These are phyloP conservation scores for Alternaria alternata DNA, from an alignment of 2,329 filamentous ascomycete genomes.

Conservation along the genomic window DNA sequence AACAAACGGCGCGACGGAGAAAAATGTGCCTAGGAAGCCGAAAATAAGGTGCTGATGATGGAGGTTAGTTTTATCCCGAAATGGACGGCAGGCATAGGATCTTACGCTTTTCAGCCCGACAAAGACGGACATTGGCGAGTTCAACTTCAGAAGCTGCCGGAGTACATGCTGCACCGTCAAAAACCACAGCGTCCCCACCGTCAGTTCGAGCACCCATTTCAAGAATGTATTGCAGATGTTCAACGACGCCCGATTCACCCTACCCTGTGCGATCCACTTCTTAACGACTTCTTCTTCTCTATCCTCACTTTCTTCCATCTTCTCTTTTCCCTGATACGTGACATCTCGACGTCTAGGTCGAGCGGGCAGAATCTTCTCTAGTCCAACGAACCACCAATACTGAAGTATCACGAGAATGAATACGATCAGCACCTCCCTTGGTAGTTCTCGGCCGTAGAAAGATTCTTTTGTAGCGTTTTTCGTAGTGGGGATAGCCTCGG, in stretches of 20 bases:
- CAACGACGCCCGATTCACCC: conserved; percentile 22
- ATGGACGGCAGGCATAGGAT: neutral
- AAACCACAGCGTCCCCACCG: conserved; percentile 13
- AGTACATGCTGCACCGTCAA: conserved; percentile 7
- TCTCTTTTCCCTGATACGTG: conserved; percentile 1
- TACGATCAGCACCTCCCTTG: conserved; percentile 5
- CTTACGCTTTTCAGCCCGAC: conserved; percentile 10
- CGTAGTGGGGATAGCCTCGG: neutral
- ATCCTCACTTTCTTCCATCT: conserved; percentile 17
- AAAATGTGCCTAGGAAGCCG: conserved; percentile 2
- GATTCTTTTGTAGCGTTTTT: neutral
- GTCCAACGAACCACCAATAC: conserved; percentile 24
- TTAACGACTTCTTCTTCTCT: conserved; percentile 28
- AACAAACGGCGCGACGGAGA: conserved; percentile 10
- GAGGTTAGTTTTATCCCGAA: neutral
- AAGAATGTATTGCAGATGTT: conserved; percentile 28
- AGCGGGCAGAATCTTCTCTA: conserved; percentile 23
- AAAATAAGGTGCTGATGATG: conserved; percentile 6
- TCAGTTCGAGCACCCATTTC: conserved; percentile 26
- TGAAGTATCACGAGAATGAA: conserved; percentile 12
- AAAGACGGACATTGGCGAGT: conserved; percentile 7
- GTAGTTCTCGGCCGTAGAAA: conserved; percentile 16
- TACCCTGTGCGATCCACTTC: conserved; percentile 27
- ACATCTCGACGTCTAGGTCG: conserved; percentile 7
- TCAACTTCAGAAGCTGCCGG: conserved; percentile 6